These are phyloP conservation scores for Penicillium robsamsonii DNA, from an alignment of 495 filamentous ascomycete genomes.

Conservation along the genomic window DNA sequence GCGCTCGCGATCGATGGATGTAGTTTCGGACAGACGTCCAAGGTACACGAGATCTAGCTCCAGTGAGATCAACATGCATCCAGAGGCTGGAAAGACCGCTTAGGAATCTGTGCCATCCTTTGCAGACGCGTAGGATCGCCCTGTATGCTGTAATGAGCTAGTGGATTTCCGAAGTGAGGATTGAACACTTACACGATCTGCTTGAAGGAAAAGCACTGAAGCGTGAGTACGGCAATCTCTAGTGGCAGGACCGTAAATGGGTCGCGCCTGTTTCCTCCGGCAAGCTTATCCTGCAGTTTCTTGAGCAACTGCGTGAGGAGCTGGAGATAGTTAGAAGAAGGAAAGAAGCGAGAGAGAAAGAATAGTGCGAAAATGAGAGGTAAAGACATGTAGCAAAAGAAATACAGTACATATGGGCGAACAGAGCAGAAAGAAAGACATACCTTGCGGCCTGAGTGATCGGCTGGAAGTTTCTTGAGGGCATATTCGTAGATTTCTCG, in stretches of 20 bases:
- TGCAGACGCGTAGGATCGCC: constrained; percentile 51
- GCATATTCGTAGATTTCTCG: constrained; percentile 61
- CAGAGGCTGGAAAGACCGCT: constrained; percentile 45
- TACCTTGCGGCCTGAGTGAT: constrained; percentile 48
- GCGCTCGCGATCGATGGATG: constrained; percentile 41
- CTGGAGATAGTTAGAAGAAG: not conserved
- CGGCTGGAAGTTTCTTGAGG: constrained; percentile 44
- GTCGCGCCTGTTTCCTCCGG: constrained; percentile 41
- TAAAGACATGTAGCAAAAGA: not conserved
- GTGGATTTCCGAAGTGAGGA: not conserved
- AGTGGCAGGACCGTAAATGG: constrained; percentile 48
- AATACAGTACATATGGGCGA: not conserved
- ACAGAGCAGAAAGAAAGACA: constrained; percentile 1
- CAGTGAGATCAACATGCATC: constrained; percentile 51
- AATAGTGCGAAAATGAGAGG: not conserved
- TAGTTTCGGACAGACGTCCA: constrained; percentile 42
- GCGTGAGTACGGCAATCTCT: constrained; percentile 47
- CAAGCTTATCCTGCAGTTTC: constrained; percentile 46
- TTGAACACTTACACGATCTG: constrained; percentile 46
- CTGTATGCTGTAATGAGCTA: constrained; percentile 23
- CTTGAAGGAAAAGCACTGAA: constrained; percentile 46
- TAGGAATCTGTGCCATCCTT: constrained; percentile 50
- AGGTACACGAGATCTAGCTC: constrained; percentile 38
- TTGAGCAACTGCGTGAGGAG: constrained; percentile 36
- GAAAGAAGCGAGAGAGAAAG: not conserved